These are phyloP conservation scores for Pyricularia sp. DNA, from an alignment of 2,329 filamentous ascomycete genomes.

Conservation along the genomic window DNA sequence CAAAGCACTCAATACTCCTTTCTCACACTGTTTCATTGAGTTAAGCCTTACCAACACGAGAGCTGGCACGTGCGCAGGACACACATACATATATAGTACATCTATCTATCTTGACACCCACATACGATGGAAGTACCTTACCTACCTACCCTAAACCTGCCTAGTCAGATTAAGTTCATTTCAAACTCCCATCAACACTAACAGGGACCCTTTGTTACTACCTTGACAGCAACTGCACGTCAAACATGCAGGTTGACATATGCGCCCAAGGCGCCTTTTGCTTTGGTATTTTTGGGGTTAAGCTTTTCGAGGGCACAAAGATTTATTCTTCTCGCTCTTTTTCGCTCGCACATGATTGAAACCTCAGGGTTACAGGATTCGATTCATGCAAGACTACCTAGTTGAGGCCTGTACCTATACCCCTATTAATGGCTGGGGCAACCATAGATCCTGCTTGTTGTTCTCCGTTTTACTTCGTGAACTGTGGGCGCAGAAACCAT, in stretches of 20 bases:
- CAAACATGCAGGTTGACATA: background rate
- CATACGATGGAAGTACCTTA: background rate
- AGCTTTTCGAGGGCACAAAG: background rate
- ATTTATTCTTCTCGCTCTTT: background rate
- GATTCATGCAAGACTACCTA: background rate
- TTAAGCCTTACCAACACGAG: background rate
- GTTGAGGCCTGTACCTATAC: background rate
- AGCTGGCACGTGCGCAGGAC: background rate
- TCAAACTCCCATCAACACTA: background rate
- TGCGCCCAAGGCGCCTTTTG: background rate
- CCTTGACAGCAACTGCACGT: background rate
- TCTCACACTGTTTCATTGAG: background rate
- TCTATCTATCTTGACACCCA: too few relatives aligned
- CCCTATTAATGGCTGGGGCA: background rate
- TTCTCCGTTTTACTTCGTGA: background rate
- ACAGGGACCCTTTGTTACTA: background rate
- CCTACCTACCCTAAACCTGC: background rate
- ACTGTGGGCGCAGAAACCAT: background rate
- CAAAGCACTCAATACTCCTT: background rate
- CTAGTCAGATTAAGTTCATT: background rate
- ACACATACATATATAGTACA: background rate
- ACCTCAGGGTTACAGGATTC: background rate
- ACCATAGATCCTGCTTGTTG: background rate
- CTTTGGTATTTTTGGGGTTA: background rate
- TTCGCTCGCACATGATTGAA: background rate